Evolutionary conservation across 1,284 basidiomycete species (phyloP).

Genomic region (Pseudozyma thailandica): DNA sequence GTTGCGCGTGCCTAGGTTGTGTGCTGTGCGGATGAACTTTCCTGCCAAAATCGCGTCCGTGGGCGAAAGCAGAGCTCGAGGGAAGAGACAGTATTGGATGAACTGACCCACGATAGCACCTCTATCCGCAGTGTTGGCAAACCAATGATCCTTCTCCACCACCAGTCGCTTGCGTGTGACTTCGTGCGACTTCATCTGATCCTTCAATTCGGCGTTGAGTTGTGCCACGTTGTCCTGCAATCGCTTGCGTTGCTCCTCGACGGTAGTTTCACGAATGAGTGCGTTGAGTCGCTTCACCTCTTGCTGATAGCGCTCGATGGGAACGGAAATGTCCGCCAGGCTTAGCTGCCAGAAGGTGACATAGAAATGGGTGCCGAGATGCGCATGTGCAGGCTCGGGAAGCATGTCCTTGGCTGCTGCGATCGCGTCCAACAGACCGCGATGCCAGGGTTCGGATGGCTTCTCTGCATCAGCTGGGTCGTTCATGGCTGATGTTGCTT

Average conservation of each 20-base stretch:
- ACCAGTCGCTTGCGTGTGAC: slow-evolving; percentile 81
- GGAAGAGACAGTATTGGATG: slow-evolving; percentile 90
- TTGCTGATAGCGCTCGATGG: slow-evolving; percentile 65
- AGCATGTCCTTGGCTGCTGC: slow-evolving; percentile 49
- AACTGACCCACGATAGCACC: slow-evolving; percentile 69
- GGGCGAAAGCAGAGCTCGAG: slow-evolving; percentile 88
- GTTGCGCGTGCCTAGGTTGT: slow-evolving; percentile 83
- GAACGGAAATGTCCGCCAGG: slow-evolving; percentile 64
- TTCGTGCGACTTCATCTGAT: slow-evolving; percentile 77
- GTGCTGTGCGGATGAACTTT: slow-evolving; percentile 87
- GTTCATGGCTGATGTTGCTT: neutral
- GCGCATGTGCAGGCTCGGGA: slow-evolving; percentile 38
- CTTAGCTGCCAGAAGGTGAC: slow-evolving; percentile 67
- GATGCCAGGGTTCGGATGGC: slow-evolving; percentile 48
- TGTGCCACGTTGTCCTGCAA: slow-evolving; percentile 60
- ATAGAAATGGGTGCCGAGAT: slow-evolving; percentile 60
- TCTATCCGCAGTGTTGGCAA: slow-evolving; percentile 69
- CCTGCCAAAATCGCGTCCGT: slow-evolving; percentile 96
- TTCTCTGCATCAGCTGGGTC: neutral
- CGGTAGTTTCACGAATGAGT: slow-evolving; percentile 48
- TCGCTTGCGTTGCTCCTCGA: slow-evolving; percentile 57
- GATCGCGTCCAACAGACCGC: slow-evolving; percentile 55
- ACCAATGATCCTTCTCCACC: slow-evolving; percentile 89
- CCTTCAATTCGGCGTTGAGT: slow-evolving; percentile 75
- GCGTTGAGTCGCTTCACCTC: slow-evolving; percentile 56